Evolutionary conservation across 768 basidiomycete species (phyloP), one percentile per base, ranked within the genome.

Genomic region (Termitomyces sp.): DNA sequence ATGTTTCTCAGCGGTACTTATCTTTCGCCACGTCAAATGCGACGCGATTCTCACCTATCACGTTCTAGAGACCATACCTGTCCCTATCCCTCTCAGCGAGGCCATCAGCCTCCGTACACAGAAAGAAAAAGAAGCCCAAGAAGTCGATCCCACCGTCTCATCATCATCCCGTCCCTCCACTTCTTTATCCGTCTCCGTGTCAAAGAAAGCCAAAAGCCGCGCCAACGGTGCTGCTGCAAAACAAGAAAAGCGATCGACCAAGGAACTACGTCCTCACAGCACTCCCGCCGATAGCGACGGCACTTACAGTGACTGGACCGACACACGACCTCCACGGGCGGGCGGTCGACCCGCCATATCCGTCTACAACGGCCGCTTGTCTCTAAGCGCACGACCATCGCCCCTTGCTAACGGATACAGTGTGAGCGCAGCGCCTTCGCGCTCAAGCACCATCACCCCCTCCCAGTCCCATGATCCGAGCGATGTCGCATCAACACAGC

Each of bases 1-100:
- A 81, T 79, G 76, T 88, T 89, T 60, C 79, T 90, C n/a, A 71
- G 75, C 70, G 88, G 88, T 85, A 59, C 46, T 68, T 39, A 35
- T 31, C 16, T 1, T 16, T 18, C 22, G 39, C 12, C 20, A 27
- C 31, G 13, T 25, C 3, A 29, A 12, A 15, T 25, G 29, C 42
- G 9, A 41, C 41, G 31, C 20, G 33, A 49, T 48, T 25, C 35
- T 36, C 53, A 31, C 55, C 3, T 31, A 47, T 31, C 40, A 27
- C 38, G 29, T 16, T 33, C 32, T 61, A 91, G 89, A 88, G 56
- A 86, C 82, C 10, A 82, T 91, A 15, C 89, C 89, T 11, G 67
- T 71, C 36, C 83, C 88, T 3, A 71, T 88, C 7, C 66, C 83
- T 13, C 71, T 89, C 23, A 64, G 70, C 3, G 82, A 83, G 42